Conservation (phyloP, 495 filamentous ascomycete genomes). For the Podospora pseudopauciseta region DNA sequence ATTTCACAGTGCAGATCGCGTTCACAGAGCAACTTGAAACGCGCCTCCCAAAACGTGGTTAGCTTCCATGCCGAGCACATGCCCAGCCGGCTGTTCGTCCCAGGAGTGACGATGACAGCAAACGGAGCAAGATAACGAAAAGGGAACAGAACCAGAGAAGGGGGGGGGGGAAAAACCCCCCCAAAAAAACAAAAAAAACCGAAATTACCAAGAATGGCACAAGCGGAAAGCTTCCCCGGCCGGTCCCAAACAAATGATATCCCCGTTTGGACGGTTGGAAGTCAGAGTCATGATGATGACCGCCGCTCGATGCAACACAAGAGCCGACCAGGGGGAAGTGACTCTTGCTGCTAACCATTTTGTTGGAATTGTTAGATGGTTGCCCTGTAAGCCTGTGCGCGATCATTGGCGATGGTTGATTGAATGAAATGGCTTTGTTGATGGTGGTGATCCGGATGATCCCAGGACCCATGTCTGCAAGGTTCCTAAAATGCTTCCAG, state of each 20-base stretch:
- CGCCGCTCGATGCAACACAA: neutral
- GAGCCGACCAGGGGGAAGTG: neutral
- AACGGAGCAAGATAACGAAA: constrained; percentile 2
- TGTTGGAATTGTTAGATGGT: neutral
- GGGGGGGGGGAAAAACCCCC: no score
- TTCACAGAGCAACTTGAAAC: neutral
- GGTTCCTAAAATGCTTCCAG: neutral
- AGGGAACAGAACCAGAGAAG: neutral
- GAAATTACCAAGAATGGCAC: constrained; percentile 1
- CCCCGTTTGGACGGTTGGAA: constrained; percentile 1
- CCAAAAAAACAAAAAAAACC: neutral
- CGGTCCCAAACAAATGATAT: neutral
- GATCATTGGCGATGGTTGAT: neutral
- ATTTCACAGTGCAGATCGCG: neutral
- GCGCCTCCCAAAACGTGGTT: neutral
- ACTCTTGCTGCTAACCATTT: neutral
- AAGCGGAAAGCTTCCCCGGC: neutral
- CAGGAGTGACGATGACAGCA: neutral
- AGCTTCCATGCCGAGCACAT: neutral
- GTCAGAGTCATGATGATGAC: neutral
- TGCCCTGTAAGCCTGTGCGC: neutral
- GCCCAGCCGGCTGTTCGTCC: constrained; percentile 4
- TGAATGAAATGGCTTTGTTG: neutral
- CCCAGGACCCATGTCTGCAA: neutral
- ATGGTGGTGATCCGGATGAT: neutral